These are phyloP conservation scores for Psilocybe sp. DNA, from an alignment of 768 basidiomycete genomes.

Conservation along the genomic window DNA sequence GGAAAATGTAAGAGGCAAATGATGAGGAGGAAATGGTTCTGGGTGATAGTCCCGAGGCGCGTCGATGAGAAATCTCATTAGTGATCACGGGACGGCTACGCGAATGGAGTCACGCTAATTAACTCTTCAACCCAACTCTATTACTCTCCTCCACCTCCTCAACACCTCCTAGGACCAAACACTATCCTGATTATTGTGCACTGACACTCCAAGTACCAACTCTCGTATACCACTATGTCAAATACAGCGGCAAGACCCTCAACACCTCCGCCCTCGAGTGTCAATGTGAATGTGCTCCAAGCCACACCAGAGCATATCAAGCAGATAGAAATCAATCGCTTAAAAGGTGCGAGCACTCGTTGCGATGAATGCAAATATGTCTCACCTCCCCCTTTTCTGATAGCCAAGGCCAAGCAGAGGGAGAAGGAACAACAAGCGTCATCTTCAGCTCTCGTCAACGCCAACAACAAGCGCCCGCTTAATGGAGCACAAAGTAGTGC, in stretches of 20 bases:
- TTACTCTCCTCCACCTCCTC: not conserved
- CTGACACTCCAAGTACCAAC: not conserved
- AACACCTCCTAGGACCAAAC: not conserved
- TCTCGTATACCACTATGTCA: constrained; percentile 16
- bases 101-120: too few relatives aligned
- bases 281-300: constrained; percentile 19
- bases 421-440: constrained; percentile 55
- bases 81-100: too few relatives aligned
- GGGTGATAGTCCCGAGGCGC: too few relatives aligned
- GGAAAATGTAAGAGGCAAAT: too few relatives aligned
- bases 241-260: constrained; percentile 22
- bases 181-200: not conserved
- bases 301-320: constrained; percentile 62
- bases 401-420: constrained; percentile 77
- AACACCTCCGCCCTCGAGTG: constrained; percentile 37
- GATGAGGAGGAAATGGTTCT: too few relatives aligned
- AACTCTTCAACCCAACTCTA: too few relatives aligned
- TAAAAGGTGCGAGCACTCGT: constrained; percentile 51
- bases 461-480: constrained; percentile 76
- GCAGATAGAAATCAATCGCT: constrained; percentile 74
- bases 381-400: constrained; percentile 1
- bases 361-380: not conserved
- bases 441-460: constrained; percentile 47
- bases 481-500: constrained; percentile 54
- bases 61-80: too few relatives aligned